Evolutionary conservation across 1,284 basidiomycete genomes (phyloP).

Genomic region (Exobasidium rhododendri): DNA sequence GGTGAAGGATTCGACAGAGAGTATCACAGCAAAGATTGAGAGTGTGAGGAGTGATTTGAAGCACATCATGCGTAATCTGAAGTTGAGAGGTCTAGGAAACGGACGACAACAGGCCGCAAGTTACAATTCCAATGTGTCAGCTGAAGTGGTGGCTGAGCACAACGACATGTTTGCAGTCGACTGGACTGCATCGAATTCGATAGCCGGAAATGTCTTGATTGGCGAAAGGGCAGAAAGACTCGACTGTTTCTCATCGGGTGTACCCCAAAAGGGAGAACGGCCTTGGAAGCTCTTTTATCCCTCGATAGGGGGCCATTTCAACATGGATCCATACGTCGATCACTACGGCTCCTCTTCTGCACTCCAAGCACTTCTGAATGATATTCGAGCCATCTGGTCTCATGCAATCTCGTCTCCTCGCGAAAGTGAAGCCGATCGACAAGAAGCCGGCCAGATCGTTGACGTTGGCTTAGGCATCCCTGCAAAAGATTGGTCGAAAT

Average conservation of each 20-base stretch:
- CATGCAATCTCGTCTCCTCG: constrained; percentile 45
- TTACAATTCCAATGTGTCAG: constrained; percentile 46
- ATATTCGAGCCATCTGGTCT: constrained; percentile 40
- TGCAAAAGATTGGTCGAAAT: constrained; percentile 47
- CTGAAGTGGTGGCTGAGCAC: constrained; percentile 47
- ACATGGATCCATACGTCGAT: constrained; percentile 41
- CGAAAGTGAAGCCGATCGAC: constrained; percentile 26
- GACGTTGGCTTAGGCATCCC: constrained; percentile 46
- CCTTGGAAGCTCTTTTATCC: constrained; percentile 51
- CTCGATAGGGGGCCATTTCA: constrained; percentile 40
- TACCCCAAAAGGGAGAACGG: constrained; percentile 4
- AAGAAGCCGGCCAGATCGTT: constrained; percentile 22
- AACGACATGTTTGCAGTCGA: constrained; percentile 50
- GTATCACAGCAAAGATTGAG: constrained; percentile 32
- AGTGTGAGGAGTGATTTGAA: constrained; percentile 46
- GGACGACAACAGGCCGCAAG: constrained; percentile 43
- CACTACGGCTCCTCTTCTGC: constrained; percentile 42
- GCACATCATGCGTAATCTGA: constrained; percentile 52
- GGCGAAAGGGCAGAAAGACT: constrained; percentile 49
- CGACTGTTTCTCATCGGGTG: constrained; percentile 25
- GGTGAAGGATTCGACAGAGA: constrained; percentile 14
- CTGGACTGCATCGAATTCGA: constrained; percentile 36
- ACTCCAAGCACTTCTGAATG: constrained; percentile 39
- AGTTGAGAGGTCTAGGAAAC: constrained; percentile 50
- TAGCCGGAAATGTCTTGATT: constrained; percentile 33